Percentiles rank a stretch among this genome's conserved stretches.
phyloP scores from a whole-genome alignment of 2,329 filamentous ascomycete genomes.

The Ilyonectria destructans region DNA sequence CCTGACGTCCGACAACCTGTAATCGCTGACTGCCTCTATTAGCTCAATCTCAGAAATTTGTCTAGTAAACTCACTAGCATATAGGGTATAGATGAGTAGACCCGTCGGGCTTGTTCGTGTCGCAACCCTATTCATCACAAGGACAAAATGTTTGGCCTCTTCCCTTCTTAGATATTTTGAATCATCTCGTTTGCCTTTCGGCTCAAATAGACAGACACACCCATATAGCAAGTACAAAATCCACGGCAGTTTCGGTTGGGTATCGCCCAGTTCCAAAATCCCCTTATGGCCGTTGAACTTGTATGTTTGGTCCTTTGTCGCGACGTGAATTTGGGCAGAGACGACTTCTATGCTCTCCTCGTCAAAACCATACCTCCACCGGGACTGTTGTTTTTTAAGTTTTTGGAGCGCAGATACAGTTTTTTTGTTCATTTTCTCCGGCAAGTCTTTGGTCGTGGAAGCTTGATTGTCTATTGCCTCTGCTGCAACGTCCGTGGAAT shows the following conservation, averaged over 20 bases:
- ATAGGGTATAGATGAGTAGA: neutral
- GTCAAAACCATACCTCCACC: neutral
- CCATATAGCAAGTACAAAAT: neutral
- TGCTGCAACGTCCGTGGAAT: too few species aligned
- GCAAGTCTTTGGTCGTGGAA: too few species aligned
- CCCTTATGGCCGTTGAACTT: neutral
- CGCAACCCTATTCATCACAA: neutral
- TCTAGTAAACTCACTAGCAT: neutral
- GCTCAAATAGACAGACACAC: neutral
- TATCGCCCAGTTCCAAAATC: neutral
- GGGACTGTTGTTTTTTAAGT: too few species aligned
- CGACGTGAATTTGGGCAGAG: neutral
- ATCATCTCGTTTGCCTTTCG: neutral
- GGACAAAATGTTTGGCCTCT: neutral
- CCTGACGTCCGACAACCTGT: neutral
- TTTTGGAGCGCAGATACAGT: neutral
- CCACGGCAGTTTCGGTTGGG: neutral
- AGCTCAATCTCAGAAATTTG: neutral
- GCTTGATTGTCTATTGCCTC: too few species aligned
- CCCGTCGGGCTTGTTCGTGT: neutral
- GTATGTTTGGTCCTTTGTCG: neutral
- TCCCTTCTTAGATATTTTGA: neutral
- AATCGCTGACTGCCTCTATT: neutral
- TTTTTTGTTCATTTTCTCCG: neutral
- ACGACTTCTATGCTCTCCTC: neutral